phyloP scores from a whole-genome alignment of 2,329 filamentous ascomycete species.

The Fusarium sp. region DNA sequence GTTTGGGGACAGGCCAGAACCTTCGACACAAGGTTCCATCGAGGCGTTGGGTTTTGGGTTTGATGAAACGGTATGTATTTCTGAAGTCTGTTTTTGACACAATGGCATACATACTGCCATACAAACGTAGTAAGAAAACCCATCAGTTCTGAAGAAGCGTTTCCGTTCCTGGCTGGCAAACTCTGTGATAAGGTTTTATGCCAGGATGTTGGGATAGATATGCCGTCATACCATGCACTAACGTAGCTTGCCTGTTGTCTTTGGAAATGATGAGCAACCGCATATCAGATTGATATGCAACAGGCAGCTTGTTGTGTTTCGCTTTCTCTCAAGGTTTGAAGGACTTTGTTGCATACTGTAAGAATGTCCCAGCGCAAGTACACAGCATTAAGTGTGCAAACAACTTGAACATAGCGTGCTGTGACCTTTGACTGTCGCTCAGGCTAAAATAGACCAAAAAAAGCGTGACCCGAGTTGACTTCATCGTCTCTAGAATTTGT shows the following conservation, averaged over 20 bases:
- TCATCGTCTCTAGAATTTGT: neutral
- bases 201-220: constrained; percentile 17
- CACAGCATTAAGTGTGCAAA: neutral
- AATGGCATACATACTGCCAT: neutral
- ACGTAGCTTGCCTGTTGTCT: neutral
- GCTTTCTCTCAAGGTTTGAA: constrained; percentile 11
- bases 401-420: neutral
- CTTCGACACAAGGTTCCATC: neutral
- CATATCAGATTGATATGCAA: neutral
- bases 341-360: neutral
- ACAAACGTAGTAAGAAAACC: neutral
- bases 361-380: neutral
- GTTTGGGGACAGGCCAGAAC: neutral
- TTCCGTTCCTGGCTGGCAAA: neutral
- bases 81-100: neutral
- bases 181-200: neutral
- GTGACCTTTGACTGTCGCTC: neutral
- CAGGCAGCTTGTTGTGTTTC: constrained; percentile 1
- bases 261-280: neutral
- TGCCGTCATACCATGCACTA: constrained; percentile 13
- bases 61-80: constrained; percentile 5
- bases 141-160: neutral
- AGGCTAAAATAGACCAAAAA: neutral
- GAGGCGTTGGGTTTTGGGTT: neutral
- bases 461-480: neutral